Percentiles rank a stretch among this genome's conserved stretches.
Evolutionary conservation across 139 green algal genomes (phyloP).

Genomic region (Chlorella sp.): DNA sequence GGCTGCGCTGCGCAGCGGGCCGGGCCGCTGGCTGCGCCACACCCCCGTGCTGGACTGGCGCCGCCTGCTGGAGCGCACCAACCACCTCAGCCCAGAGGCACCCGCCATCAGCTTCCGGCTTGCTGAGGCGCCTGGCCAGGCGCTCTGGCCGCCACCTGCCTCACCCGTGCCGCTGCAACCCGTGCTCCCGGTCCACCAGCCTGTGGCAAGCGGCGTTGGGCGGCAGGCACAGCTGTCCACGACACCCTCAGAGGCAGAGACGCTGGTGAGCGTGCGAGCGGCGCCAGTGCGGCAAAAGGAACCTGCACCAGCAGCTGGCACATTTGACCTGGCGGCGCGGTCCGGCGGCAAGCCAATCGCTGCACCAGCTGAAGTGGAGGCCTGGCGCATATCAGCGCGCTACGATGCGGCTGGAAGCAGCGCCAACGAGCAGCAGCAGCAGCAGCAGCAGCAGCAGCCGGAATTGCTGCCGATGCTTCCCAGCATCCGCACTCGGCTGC

Average conservation of each 20-base stretch:
- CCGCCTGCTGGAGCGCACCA: constrained; percentile 13
- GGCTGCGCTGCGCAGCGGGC: constrained; percentile 10
- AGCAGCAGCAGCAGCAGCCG: constrained; percentile 2
- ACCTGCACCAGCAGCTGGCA: not conserved
- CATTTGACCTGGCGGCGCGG: too few relatives aligned
- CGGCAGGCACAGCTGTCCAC: not conserved
- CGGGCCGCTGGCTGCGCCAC: constrained; percentile 20
- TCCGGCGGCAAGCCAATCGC: not conserved
- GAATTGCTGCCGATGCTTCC: not conserved
- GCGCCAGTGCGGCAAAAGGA: not conserved
- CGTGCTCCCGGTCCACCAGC: not conserved
- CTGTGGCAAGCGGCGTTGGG: too few relatives aligned
- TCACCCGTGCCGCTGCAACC: not conserved
- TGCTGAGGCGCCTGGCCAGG: not conserved
- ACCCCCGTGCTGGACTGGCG: constrained; percentile 31
- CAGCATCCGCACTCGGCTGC: not conserved
- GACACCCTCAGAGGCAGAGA: not conserved
- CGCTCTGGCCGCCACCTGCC: constrained; percentile 7
- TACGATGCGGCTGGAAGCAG: not conserved
- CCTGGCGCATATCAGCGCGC: constrained; percentile 4
- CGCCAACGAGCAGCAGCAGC: not conserved
- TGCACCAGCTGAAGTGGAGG: not conserved
- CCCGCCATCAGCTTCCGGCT: not conserved
- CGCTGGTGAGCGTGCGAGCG: not conserved
- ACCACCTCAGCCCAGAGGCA: not conserved